Evolutionary conservation across 306 rosid genomes (phyloP), one percentile per base, ranked within the genome.

Genomic region (Rosa multiflora): DNA sequence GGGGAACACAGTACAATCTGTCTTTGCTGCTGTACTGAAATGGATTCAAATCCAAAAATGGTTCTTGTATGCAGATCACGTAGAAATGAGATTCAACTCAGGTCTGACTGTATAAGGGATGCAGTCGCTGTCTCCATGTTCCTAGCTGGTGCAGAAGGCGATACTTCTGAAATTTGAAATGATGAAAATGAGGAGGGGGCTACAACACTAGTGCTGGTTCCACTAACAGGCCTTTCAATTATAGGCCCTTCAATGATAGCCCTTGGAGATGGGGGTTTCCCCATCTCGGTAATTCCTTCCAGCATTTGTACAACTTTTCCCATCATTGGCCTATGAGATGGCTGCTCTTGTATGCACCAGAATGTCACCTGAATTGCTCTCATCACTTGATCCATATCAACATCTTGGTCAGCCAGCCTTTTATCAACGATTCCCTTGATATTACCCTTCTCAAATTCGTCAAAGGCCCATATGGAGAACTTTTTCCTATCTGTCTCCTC

Each of bases 301-400:
- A 94, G 89, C 98, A 94, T 94, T 73, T 88, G 98, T 69, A 94
- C 85, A 51, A 90, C 91, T 74, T 83, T 88, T 76, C 93, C 91
- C 96, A 94, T 94, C 32, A 49, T 80, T 23, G 98, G 98, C 80
- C 98, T 87, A 53, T 82, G 89, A 44, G 90, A 90, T 4, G 98
- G 96, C 55, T 84, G 97, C 77, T 92, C 96, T 67, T 92, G 98
- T 55, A 92, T 92, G 93, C 98, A 94, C 98, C 96, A 92, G 78
- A 94, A 94, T 81, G 93, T 71, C 39, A 90, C 93, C 46, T 85
- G 82, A 82, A 94, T 76, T 4, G 87, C 90, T 74, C 97, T 82
- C 56, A 5, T 76, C 29, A 86, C 88, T 86, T 92, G 91, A 64
- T 86, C 93, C 89, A 90, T 79, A 53, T 94, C 87, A 32, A 94